Base-by-base conservation (phyloP, 2,329 filamentous ascomycete genomes). In the Periconia digitata region DNA sequence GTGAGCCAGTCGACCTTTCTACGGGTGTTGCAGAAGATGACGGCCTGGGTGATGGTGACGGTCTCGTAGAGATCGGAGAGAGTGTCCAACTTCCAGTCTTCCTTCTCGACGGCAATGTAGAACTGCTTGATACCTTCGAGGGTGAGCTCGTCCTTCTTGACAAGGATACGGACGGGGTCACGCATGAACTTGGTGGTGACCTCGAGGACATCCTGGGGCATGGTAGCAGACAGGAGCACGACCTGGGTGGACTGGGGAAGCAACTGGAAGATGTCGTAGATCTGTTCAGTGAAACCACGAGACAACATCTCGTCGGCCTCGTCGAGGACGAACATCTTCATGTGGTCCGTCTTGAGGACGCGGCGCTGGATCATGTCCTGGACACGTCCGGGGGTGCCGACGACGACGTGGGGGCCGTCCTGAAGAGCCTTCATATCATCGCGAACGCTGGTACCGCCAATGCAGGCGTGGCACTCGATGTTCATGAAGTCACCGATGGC, bases 101-200 rank as follows among this genome's bases (percentile, higher is more conserved):
- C 94, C 85, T 99, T 97, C 84, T 99, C 94, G 53, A 99, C 94
- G 52, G 94, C 94, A 78, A 99, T 97, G 82, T 96, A 99, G 82
- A 96, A 99, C 77, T 99, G 94, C 85, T 99, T 99, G 74, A 99
- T 95, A 90, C 94, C 94, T 81, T 99, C 94, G 51, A 99, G 90
- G 71, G 94, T 99, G 76, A 99, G 87, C 76, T 99, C 94, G 72
- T 95, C 92, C 85, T 96, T 96, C 89, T 99, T 99, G 79, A 99
- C 94, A 66, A 99, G 84, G 73, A 99, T 97, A 73, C 94, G 92
- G 76, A 99, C 89, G 63, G 94, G 94, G 79, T 99, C 94, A 69
- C 91, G 92, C 94, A 99, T 99, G 85, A 99, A 99, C 82, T 96
- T 96, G 80, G 92, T 97, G 72, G 94, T 99, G 73, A 99, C 92